Conservation (phyloP, 129 eudicot genomes). For the Flaveria bidentis region DNA sequence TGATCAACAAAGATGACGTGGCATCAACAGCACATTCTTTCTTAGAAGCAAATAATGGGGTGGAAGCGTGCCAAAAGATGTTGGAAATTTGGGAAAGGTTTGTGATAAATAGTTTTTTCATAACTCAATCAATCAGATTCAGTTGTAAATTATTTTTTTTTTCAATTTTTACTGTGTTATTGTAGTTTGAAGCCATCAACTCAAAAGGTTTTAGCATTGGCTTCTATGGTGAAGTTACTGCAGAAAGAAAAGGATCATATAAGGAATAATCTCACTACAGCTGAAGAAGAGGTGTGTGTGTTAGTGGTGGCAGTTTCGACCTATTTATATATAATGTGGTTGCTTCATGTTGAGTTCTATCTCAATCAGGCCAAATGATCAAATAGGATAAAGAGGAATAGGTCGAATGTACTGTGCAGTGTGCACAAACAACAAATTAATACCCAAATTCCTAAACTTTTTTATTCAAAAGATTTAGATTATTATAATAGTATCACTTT, state of each 20-base stretch:
- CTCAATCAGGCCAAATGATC: neutral
- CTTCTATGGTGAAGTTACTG: slow-evolving; percentile 48
- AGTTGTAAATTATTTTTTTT: neutral
- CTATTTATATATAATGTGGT: neutral
- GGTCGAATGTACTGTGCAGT: neutral
- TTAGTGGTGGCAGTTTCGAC: neutral
- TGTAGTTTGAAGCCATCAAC: slow-evolving; percentile 72
- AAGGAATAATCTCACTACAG: slow-evolving; percentile 60
- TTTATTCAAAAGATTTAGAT: neutral
- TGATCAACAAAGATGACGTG: slow-evolving; percentile 52
- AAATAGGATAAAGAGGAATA: neutral
- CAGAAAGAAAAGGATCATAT: slow-evolving; percentile 69
- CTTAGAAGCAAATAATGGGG: slow-evolving; percentile 56
- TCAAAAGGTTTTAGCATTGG: slow-evolving; percentile 58
- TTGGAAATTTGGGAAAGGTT: slow-evolving; percentile 62
- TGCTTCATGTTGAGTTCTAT: neutral
- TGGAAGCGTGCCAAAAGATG: slow-evolving; percentile 61
- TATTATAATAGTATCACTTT: neutral
- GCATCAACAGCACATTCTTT: slow-evolving; percentile 57
- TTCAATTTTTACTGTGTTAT: neutral
- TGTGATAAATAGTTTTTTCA: neutral
- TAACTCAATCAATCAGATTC: neutral
- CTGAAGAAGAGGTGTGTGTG: slow-evolving; percentile 78
- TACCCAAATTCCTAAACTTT: neutral
- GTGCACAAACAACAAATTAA: neutral